Conservation (phyloP, 1,284 basidiomycete genomes). For the Crocinoboletus sp. region DNA sequence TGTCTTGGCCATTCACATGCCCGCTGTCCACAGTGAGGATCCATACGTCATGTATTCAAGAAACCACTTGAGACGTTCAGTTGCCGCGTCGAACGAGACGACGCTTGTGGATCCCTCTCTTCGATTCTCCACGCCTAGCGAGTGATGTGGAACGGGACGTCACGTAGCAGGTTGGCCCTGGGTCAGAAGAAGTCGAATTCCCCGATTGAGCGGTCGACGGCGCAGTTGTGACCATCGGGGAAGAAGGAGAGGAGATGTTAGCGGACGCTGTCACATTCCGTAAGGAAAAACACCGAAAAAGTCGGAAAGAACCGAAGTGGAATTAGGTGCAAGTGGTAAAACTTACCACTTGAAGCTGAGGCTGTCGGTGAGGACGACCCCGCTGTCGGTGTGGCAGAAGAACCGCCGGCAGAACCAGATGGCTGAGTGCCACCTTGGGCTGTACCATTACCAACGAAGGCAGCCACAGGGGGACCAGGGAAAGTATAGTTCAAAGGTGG, state of each 20-base stretch:
- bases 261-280: constrained; percentile 17
- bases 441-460: constrained; percentile 21
- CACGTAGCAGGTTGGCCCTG: constrained; percentile 20
- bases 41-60: background rate
- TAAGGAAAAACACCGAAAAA: constrained; percentile 17
- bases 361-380: constrained; percentile 12
- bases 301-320: background rate
- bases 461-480: constrained; percentile 37
- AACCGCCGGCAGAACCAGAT: constrained; percentile 12
- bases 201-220: background rate
- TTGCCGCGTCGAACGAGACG: constrained; percentile 22
- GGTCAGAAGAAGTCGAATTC: constrained; percentile 3
- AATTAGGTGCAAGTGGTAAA: background rate
- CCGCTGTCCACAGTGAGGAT: background rate
- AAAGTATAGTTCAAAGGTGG: constrained; percentile 34
- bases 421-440: constrained; percentile 20
- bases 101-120: constrained; percentile 20
- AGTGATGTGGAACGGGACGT: constrained; percentile 10
- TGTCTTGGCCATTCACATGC: background rate
- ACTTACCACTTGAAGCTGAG: constrained; percentile 20
- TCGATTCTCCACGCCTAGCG: constrained; percentile 19
- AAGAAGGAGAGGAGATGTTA: constrained; percentile 19
- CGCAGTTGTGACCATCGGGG: background rate
- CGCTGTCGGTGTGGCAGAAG: constrained; percentile 16
- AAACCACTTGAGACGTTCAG: constrained; percentile 2